Conservation (phyloP, 441 rosid species). For the California macrophylla region DNA sequence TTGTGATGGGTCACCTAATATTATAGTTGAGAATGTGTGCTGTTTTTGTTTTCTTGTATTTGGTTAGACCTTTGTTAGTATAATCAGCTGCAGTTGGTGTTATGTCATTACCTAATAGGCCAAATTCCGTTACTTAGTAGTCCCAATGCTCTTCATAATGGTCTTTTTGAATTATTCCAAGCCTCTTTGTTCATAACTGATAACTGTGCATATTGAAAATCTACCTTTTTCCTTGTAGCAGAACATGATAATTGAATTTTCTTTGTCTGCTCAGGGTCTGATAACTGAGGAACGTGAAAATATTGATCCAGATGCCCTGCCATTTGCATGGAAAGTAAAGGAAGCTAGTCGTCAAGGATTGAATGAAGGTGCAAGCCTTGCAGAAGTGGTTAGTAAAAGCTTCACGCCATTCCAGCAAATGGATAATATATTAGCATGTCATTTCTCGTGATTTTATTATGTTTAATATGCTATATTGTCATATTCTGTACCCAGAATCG, state of each 20-base stretch:
- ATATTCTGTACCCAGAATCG: background rate
- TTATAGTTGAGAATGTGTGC: background rate
- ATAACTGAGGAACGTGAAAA: conserved; percentile 74
- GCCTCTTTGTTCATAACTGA: background rate
- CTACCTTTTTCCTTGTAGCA: background rate
- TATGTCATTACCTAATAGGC: background rate
- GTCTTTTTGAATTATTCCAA: background rate
- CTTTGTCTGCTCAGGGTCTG: conserved; percentile 54
- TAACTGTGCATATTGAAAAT: background rate
- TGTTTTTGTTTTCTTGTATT: background rate
- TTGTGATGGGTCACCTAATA: background rate
- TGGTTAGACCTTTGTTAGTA: background rate
- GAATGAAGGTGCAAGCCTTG: conserved; percentile 82
- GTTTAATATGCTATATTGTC: background rate
- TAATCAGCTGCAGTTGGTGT: background rate
- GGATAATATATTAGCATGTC: background rate
- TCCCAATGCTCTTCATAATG: background rate
- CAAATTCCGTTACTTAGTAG: too few relatives aligned
- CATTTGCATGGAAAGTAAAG: conserved; percentile 74
- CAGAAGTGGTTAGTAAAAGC: conserved; percentile 74
- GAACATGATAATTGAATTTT: conserved; percentile 7
- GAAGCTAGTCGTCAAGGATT: conserved; percentile 87
- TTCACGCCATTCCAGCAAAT: conserved; percentile 1
- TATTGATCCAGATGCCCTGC: conserved; percentile 73
- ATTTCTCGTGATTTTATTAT: background rate